Base-by-base conservation (phyloP, 1,284 basidiomycete species). In the Porogramme epimiltina region DNA sequence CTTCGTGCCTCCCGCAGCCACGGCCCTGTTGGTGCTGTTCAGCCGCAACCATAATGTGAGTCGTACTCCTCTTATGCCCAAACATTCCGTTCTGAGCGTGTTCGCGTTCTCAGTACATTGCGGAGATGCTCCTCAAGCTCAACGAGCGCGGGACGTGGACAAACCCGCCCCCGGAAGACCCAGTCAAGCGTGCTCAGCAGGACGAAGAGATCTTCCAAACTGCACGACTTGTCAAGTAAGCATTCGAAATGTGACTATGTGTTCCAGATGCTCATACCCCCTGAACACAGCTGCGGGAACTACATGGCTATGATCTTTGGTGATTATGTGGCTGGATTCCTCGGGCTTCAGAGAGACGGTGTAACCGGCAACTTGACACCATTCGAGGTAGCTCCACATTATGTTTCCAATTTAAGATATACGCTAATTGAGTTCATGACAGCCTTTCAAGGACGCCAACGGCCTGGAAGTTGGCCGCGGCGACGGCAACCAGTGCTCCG, bases 191-290 rank as follows among this genome's bases (percentile, higher is more conserved):
- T 19, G 59, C 54, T 26, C 68, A 64, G 0, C 87, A 89, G 62
- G 87, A 88, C 54, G 81, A 89, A 45, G 88, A 90, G 62, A 79
- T 93, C 46, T 93, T 91, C 75, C 76, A 89, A 51, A 82, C 84
- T 20, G 78, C 89, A 8, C 78, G 89, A 33, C 72, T 90, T 43
- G 82, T 93, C 54, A 93, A 93, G 66, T 86, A 81, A 45, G 87
- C 84, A 75, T 62, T 28, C 34, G 23, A 3, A 18, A 13, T 13
- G 33, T 11, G 3, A 19, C 13, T 2, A 22, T 31, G 20, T 4
- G 2, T 13, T 19, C 8, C 5, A 24, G 16, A 23, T 42, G 13
- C 51, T 55, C 38, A 56, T 41, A 8, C 8, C 3, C n/a, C 42
- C 28, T 34, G 15, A 9, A 38, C 13, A 11, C 41, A 66, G 63